phyloP scores from a whole-genome alignment of 2,329 filamentous ascomycete species.

The Aspergillus candidus region DNA sequence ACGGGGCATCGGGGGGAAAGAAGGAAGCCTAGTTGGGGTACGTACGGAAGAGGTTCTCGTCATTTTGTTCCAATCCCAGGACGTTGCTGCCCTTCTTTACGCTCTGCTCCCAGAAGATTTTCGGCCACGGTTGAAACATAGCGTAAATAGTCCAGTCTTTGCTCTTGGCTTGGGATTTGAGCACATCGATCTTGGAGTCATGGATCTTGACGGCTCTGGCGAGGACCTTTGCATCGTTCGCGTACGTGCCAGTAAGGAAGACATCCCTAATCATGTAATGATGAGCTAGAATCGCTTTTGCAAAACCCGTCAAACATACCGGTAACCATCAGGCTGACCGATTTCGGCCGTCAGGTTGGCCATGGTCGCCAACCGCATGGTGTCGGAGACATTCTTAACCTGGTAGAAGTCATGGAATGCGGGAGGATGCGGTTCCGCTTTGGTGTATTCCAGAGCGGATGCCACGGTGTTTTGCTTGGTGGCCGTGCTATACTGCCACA shows the following conservation, averaged over 20 bases:
- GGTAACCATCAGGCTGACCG: constrained; percentile 13
- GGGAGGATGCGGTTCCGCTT: constrained; percentile 8
- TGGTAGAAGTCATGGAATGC: constrained; percentile 9
- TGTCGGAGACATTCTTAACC: constrained; percentile 12
- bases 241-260: constrained; percentile 15
- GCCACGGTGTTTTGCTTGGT: constrained; percentile 11
- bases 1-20: constrained; percentile 1
- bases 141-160: constrained; percentile 18
- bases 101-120: constrained; percentile 28
- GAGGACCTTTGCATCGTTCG: constrained; percentile 14
- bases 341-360: constrained; percentile 16
- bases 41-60: constrained; percentile 17
- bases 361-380: constrained; percentile 12
- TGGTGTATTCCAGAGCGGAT: constrained; percentile 4
- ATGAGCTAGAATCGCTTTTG: background rate
- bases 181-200: constrained; percentile 13
- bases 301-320: constrained; percentile 2
- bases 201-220: constrained; percentile 15
- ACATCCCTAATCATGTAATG: constrained; percentile 6
- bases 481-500: constrained; percentile 26
- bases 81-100: constrained; percentile 32
- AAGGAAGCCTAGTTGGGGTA: background rate
- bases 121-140: constrained; percentile 40
- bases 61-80: constrained; percentile 29
- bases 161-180: constrained; percentile 8